Percentiles rank a stretch among this genome's conserved stretches.
Conservation (phyloP, 2,329 filamentous ascomycete genomes). For the Hymenoscyphus albidus region DNA sequence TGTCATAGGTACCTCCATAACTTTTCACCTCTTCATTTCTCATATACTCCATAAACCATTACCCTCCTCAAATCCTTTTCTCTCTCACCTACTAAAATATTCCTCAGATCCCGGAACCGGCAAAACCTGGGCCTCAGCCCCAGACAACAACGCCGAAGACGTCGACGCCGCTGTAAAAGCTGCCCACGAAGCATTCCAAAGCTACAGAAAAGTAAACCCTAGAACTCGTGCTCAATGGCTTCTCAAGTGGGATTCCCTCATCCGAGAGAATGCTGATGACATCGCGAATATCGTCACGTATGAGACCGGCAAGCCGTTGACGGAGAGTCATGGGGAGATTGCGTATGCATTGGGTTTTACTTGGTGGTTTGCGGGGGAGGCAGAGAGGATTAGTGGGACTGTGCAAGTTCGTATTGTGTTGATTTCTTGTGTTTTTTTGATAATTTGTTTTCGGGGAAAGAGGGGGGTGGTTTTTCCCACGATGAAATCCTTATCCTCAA, state of each 20-base stretch:
- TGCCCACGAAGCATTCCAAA: constrained; percentile 57
- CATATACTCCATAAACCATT: background rate
- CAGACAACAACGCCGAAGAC: constrained; percentile 49
- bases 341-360: constrained; percentile 50
- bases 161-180: constrained; percentile 57
- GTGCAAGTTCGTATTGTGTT: constrained; percentile 36
- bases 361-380: constrained; percentile 58
- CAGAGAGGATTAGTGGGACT: constrained; percentile 58
- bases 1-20: constrained; percentile 43
- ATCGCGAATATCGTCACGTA: constrained; percentile 60
- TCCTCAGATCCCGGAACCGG: constrained; percentile 44
- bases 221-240: constrained; percentile 58
- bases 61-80: background rate
- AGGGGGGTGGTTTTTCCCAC: too few species aligned
- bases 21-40: background rate
- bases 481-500: too few species aligned
- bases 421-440: too few species aligned
- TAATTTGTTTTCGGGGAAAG: too few species aligned
- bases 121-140: constrained; percentile 41
- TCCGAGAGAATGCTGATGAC: constrained; percentile 58
- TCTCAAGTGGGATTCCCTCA: constrained; percentile 61
- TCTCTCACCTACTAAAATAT: too few species aligned
- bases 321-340: constrained; percentile 49
- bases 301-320: constrained; percentile 51
- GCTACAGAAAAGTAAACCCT: constrained; percentile 57